Base-by-base conservation (phyloP, 768 basidiomycete species). In the Suillus lakei region DNA sequence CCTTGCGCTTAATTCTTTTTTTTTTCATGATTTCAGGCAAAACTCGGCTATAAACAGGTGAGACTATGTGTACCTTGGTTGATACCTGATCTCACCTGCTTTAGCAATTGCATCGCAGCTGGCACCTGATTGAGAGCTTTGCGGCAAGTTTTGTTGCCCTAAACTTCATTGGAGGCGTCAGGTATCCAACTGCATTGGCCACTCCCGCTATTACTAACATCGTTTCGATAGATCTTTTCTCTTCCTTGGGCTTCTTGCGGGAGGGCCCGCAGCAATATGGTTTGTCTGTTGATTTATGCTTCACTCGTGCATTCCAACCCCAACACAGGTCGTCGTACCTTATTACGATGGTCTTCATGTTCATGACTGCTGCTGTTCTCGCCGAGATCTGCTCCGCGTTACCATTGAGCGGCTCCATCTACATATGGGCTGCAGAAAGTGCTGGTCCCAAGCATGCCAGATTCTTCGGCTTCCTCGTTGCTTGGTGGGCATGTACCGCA, bases 401-500 rank as follows among this genome's bases (percentile, higher is more conserved):
- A 34, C 91, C 92, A 5, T 76, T 95, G 59, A 93, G 91, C 63
- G 95, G 95, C 3, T 96, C 94, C 9, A 96, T 98, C 75, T 97
- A 96, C 76, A 89, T 95, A 58, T 97, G 95, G 95, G 92, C 94
- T 0, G 95, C 94, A 21, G 95, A 95, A 73, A 94, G 93, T 71
- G 95, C 93, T 5, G 95, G 95, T 2, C 89, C 89, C 6, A 93
- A 92, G 69, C 89, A 93, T 71, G 93, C 89, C 3, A 85, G 95
- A 41, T 91, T 96, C 77, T 86, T 94, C 68, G 95, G 93, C 1
- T 95, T 96, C 79, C 76, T 94, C 63, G 95, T 96, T 18, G 95
- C 95, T 36, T 97, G 92, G 91, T 97, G 95, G 95, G 83, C 92
- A 16, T 90, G 89, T 64, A 95, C 94, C 1, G 95, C 95, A n/a